These are phyloP conservation scores for Aspergillus homomorphus DNA, from an alignment of 495 filamentous ascomycete genomes.

Conservation along the genomic window DNA sequence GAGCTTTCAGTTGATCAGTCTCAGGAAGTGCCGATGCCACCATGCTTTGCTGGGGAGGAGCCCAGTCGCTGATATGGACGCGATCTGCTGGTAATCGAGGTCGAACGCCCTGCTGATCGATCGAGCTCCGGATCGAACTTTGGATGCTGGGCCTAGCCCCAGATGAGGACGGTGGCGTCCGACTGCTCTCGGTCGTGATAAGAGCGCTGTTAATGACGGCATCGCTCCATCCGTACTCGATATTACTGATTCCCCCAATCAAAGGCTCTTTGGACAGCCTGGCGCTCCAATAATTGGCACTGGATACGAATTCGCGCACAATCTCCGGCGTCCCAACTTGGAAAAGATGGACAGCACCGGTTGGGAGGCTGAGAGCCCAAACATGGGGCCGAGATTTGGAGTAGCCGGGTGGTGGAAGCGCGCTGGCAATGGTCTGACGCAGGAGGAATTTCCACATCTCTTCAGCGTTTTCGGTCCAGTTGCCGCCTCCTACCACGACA, in stretches of 20 bases:
- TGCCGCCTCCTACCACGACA: conserved; percentile 83
- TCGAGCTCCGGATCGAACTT: conserved; percentile 66
- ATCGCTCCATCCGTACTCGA: conserved; percentile 97
- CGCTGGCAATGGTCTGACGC: conserved; percentile 87
- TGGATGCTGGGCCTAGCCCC: conserved; percentile 61
- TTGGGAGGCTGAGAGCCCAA: conserved; percentile 91
- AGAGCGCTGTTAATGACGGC: conserved; percentile 76
- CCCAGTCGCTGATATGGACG: conserved; percentile 84
- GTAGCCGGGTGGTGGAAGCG: conserved; percentile 86
- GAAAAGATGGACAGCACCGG: conserved; percentile 93
- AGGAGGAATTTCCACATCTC: conserved; percentile 82
- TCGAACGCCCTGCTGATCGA: conserved; percentile 62
- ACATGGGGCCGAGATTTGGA: conserved; percentile 88
- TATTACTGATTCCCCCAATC: conserved; percentile 88
- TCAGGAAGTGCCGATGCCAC: conserved; percentile 74
- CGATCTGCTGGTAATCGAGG: conserved; percentile 80
- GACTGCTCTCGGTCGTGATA: conserved; percentile 49
- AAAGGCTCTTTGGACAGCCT: conserved; percentile 89
- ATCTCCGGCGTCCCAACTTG: conserved; percentile 96
- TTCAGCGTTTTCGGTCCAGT: conserved; percentile 95
- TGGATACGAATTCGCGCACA: conserved; percentile 86
- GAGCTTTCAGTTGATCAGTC: conserved; percentile 71
- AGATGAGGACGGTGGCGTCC: conserved; percentile 40
- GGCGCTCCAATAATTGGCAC: conserved; percentile 97
- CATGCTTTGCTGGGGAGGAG: conserved; percentile 88